Conservation (phyloP, 2,329 filamentous ascomycete species). For the Alternaria conjuncta region DNA sequence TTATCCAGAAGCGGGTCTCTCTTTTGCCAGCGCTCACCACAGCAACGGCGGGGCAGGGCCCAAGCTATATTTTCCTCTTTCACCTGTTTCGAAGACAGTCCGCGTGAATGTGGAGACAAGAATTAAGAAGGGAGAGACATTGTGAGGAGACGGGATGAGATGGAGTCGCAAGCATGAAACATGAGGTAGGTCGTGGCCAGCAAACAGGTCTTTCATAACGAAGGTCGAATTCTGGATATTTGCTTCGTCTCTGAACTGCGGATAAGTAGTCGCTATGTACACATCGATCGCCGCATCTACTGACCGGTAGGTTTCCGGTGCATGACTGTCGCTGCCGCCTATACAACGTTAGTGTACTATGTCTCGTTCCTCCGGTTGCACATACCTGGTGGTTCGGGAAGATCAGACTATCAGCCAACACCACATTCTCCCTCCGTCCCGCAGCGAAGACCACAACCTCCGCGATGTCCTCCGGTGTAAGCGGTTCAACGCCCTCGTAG, state of each 20-base stretch:
- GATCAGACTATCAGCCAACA: conserved; percentile 84
- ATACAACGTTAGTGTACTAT: conserved; percentile 16
- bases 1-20: background rate
- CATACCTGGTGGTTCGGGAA: conserved; percentile 89
- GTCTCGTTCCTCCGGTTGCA: background rate
- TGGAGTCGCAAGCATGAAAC: background rate
- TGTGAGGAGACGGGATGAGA: background rate
- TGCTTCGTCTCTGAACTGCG: background rate
- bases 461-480: conserved; percentile 89
- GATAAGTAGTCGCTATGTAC: conserved; percentile 4
- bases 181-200: background rate
- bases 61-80: background rate
- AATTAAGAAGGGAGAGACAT: background rate
- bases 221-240: background rate
- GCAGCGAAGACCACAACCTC: conserved; percentile 88
- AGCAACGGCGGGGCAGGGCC: background rate
- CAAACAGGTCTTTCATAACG: background rate
- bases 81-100: background rate
- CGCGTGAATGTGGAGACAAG: background rate
- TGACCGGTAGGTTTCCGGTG: conserved; percentile 37
- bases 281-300: conserved; percentile 7
- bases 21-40: background rate
- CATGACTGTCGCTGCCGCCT: conserved; percentile 49
- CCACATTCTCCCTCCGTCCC: conserved; percentile 85
- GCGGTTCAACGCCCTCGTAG: conserved; percentile 73